A percentile compares a stretch with the other conserved stretches of the same genome.
phyloP scores from a whole-genome alignment of 2,329 filamentous ascomycete genomes.

The Teratosphaeria nubilosa region DNA sequence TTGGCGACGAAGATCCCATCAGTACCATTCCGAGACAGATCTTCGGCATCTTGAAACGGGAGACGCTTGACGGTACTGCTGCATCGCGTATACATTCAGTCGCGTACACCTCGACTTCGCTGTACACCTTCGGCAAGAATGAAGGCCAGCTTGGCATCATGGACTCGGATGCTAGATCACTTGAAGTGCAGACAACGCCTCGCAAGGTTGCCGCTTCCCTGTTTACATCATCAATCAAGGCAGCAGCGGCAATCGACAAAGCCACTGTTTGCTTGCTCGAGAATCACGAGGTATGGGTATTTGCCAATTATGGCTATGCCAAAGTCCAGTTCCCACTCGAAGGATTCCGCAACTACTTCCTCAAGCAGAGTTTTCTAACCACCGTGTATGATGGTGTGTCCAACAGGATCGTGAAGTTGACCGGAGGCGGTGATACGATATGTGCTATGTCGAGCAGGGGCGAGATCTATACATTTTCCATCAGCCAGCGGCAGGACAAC shows the following conservation, averaged over 20 bases:
- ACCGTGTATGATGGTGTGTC: slow-evolving; percentile 54
- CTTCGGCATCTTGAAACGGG: slow-evolving; percentile 83
- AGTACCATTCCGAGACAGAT: slow-evolving; percentile 76
- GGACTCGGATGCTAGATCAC: slow-evolving; percentile 85
- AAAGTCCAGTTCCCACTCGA: slow-evolving; percentile 75
- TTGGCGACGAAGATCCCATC: slow-evolving; percentile 72
- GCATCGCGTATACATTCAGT: slow-evolving; percentile 89
- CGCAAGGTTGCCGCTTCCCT: slow-evolving; percentile 81
- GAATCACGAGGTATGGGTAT: slow-evolving; percentile 83
- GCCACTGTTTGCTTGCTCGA: slow-evolving; percentile 79
- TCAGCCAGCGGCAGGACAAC: slow-evolving; percentile 59
- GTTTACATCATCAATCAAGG: slow-evolving; percentile 60
- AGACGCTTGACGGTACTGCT: slow-evolving; percentile 68
- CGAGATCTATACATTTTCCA: slow-evolving; percentile 75
- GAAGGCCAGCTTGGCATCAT: slow-evolving; percentile 87
- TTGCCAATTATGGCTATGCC: slow-evolving; percentile 94
- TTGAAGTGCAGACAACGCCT: slow-evolving; percentile 72
- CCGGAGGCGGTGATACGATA: slow-evolving; percentile 81
- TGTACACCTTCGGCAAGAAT: slow-evolving; percentile 95
- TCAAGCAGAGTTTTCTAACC: slow-evolving; percentile 55
- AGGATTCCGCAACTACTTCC: slow-evolving; percentile 58
- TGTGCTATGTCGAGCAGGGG: slow-evolving; percentile 76
- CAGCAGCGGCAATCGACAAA: slow-evolving; percentile 79
- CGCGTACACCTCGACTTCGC: slow-evolving; percentile 65
- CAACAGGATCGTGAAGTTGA: slow-evolving; percentile 64